Evolutionary conservation across 2,329 filamentous ascomycete genomes (phyloP).

Genomic region (Fusarium irregulare): DNA sequence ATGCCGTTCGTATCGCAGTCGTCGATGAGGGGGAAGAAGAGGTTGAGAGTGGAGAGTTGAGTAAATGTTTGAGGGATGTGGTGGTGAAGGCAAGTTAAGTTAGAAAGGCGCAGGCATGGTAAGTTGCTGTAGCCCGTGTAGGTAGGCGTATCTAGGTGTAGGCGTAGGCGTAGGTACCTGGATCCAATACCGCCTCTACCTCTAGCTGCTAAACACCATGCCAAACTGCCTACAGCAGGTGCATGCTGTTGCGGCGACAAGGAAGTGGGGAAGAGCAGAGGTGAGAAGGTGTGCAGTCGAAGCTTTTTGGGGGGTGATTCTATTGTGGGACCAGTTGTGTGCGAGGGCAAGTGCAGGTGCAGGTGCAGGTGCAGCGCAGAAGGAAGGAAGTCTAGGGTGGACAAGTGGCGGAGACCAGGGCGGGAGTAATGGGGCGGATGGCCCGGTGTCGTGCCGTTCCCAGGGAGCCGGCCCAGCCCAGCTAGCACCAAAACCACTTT

Average conservation of each 20-base stretch:
- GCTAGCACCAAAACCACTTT: conserved; percentile 38
- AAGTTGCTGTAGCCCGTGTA: neutral
- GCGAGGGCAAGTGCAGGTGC: conserved; percentile 23
- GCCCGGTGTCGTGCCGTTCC: conserved; percentile 55
- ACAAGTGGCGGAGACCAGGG: conserved; percentile 48
- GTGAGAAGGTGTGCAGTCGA: neutral
- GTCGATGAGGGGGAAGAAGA: conserved; percentile 14
- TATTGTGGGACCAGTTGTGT: neutral
- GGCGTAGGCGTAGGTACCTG: conserved; percentile 8
- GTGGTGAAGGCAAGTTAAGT: conserved; percentile 21
- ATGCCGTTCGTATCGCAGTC: neutral
- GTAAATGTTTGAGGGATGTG: conserved; percentile 1
- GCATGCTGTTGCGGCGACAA: conserved; percentile 26
- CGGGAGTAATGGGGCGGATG: conserved; percentile 54
- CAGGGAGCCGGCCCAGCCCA: conserved; percentile 49
- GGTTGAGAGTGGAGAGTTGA: conserved; percentile 10
- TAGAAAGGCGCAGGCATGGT: conserved; percentile 1
- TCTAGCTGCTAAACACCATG: neutral
- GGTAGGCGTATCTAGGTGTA: neutral
- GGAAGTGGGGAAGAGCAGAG: conserved; percentile 21
- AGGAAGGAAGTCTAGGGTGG: conserved; percentile 40
- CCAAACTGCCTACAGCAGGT: conserved; percentile 10
- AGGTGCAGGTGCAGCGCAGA: conserved; percentile 33
- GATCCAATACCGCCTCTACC: neutral
- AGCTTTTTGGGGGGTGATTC: conserved; percentile 13